Evolutionary conservation across 2,329 filamentous ascomycete genomes (phyloP).

Genomic region (Xylariaceae sp.): DNA sequence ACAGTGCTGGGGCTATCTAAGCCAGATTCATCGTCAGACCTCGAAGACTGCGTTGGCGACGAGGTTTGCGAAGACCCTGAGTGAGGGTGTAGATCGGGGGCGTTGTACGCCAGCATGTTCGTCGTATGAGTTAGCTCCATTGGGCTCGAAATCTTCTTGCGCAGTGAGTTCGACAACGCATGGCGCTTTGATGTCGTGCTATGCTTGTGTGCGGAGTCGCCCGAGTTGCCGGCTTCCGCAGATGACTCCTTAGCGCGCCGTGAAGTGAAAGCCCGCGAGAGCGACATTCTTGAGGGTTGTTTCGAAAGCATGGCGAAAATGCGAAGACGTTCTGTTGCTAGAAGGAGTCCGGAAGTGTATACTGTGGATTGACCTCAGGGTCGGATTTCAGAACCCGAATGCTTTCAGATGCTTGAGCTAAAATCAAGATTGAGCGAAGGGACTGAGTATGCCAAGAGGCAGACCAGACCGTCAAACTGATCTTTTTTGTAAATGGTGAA

Average conservation of each 20-base stretch:
- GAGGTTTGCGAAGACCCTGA: slow-evolving; percentile 45
- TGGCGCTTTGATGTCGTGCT: slow-evolving; percentile 44
- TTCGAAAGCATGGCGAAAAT: not conserved
- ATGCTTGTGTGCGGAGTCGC: slow-evolving; percentile 42
- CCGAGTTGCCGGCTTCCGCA: slow-evolving; percentile 36
- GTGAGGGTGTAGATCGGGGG: slow-evolving; percentile 65
- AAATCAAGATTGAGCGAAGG: slow-evolving; percentile 1
- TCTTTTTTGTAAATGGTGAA: slow-evolving; percentile 13
- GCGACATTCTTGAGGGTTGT: slow-evolving; percentile 44
- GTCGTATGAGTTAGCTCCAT: slow-evolving; percentile 87
- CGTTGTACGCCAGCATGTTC: slow-evolving; percentile 93
- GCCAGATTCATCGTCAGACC: slow-evolving; percentile 63
- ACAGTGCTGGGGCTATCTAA: slow-evolving; percentile 54
- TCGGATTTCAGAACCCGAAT: slow-evolving; percentile 1
- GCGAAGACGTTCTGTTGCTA: not conserved
- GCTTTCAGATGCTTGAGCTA: slow-evolving; percentile 1
- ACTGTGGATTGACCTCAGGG: not conserved
- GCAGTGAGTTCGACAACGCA: slow-evolving; percentile 41
- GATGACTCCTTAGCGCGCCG: slow-evolving; percentile 56
- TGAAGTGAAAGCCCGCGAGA: slow-evolving; percentile 68
- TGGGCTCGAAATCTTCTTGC: slow-evolving; percentile 78
- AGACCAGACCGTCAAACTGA: slow-evolving; percentile 10
- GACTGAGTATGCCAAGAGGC: slow-evolving; percentile 6
- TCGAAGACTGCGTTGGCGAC: slow-evolving; percentile 47
- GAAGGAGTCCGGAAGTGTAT: not conserved